Evolutionary conservation across 73 alveolate species (phyloP).

Genomic region (Paramecium sexaurelia): DNA sequence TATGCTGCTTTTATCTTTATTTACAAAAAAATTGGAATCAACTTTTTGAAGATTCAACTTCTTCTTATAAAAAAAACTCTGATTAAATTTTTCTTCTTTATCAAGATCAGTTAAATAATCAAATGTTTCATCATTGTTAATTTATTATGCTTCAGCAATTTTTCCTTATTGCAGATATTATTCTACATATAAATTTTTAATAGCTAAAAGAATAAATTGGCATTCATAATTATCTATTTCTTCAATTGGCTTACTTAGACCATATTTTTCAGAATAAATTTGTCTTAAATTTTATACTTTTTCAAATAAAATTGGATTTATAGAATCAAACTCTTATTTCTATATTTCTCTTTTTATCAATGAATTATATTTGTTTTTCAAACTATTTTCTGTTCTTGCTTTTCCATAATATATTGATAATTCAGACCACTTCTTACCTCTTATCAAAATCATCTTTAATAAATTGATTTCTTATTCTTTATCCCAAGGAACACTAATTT

Average conservation of each 20-base stretch:
- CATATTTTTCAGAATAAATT: constrained; percentile 24
- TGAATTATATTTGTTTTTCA: constrained; percentile 50
- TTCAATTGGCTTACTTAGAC: background rate
- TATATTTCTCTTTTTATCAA: constrained; percentile 14
- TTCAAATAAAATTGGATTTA: constrained; percentile 21
- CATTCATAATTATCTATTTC: constrained; percentile 53
- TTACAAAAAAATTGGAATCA: background rate
- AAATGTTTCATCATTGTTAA: constrained; percentile 11
- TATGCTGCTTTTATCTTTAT: background rate
- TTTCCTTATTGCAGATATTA: background rate
- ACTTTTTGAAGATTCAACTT: background rate
- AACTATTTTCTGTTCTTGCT: constrained; percentile 15
- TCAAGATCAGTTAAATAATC: background rate
- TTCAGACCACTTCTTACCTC: constrained; percentile 60
- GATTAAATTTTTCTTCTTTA: background rate
- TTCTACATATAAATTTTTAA: constrained; percentile 32
- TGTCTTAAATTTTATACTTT: background rate
- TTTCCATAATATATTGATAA: constrained; percentile 17
- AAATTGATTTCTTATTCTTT: constrained; percentile 36
- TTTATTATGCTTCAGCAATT: background rate
- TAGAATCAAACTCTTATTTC: constrained; percentile 35
- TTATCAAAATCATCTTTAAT: constrained; percentile 7
- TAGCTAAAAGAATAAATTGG: constrained; percentile 53
- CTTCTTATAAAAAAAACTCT: background rate
- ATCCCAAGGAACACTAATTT: constrained; percentile 50